Conservation (phyloP, 1,139 yeast genomes). For the Blastobotrys illinoisensis region DNA sequence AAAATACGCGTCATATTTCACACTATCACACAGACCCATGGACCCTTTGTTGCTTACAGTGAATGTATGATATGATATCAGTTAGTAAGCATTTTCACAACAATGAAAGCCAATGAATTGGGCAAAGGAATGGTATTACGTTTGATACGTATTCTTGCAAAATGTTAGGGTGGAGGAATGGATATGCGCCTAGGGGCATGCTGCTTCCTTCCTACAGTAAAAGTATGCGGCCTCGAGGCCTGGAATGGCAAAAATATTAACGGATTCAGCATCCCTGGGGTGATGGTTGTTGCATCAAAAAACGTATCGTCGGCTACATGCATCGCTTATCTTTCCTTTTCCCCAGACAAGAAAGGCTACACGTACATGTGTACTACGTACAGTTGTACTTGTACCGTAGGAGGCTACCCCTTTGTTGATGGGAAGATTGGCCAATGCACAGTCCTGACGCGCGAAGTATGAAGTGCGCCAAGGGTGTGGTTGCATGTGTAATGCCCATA, state of each 20-base stretch:
- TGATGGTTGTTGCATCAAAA: background rate
- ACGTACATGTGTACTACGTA: background rate
- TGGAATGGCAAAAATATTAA: background rate
- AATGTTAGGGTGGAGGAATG: background rate
- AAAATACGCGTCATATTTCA: background rate
- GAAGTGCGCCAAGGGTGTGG: too few relatives aligned
- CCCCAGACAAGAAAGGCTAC: background rate
- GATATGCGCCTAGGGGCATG: background rate
- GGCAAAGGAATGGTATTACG: background rate
- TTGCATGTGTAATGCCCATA: too few relatives aligned
- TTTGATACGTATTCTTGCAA: background rate
- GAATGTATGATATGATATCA: too few relatives aligned
- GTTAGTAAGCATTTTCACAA: too few relatives aligned
- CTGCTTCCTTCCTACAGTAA: background rate
- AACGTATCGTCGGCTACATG: background rate
- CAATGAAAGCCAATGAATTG: background rate
- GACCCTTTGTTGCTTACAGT: background rate
- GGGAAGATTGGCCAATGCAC: too few relatives aligned
- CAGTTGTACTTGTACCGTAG: too few relatives aligned
- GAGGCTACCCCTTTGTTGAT: too few relatives aligned
- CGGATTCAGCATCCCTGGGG: background rate
- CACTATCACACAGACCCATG: too few relatives aligned
- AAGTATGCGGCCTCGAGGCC: background rate
- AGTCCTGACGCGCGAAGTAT: too few relatives aligned
- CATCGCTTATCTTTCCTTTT: background rate